phyloP scores from a whole-genome alignment of 345 rosid genomes.

The Populus davidiana region DNA sequence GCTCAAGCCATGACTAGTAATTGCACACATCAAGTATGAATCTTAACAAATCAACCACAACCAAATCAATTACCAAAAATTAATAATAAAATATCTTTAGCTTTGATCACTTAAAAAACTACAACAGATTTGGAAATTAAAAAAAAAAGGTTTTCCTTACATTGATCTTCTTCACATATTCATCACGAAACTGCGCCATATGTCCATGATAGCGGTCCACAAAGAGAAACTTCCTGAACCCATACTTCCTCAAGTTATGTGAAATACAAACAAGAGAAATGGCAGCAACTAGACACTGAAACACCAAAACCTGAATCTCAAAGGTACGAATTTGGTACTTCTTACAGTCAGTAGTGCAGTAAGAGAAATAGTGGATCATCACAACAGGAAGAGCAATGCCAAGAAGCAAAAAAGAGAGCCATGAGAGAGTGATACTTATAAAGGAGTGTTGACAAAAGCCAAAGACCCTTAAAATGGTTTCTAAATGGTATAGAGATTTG shows the following conservation, averaged over 20 bases:
- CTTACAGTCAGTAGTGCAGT: constrained; percentile 13
- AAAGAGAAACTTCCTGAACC: constrained; percentile 36
- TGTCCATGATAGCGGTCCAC: constrained; percentile 35
- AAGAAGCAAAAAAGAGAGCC: constrained; percentile 38
- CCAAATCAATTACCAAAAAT: not conserved
- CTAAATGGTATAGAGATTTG: constrained; percentile 27
- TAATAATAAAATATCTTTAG: not conserved
- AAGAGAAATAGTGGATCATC: constrained; percentile 5
- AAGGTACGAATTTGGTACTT: constrained; percentile 22
- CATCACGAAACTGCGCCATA: constrained; percentile 15
- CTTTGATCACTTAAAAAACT: not conserved
- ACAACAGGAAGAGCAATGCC: constrained; percentile 31
- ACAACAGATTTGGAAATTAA: not conserved
- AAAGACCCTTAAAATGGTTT: constrained; percentile 27
- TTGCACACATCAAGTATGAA: not conserved
- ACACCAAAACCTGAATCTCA: constrained; percentile 31
- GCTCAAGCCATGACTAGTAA: not conserved
- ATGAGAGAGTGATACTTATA: constrained; percentile 23
- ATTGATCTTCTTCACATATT: constrained; percentile 26
- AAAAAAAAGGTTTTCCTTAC: constrained; percentile 17
- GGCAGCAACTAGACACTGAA: constrained; percentile 34
- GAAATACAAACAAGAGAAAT: constrained; percentile 35
- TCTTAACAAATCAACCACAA: not conserved
- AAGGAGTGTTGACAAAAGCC: constrained; percentile 36
- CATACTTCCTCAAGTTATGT: constrained; percentile 36